phyloP scores from a whole-genome alignment of 306 rosid genomes.

The Calophaca sinica region DNA sequence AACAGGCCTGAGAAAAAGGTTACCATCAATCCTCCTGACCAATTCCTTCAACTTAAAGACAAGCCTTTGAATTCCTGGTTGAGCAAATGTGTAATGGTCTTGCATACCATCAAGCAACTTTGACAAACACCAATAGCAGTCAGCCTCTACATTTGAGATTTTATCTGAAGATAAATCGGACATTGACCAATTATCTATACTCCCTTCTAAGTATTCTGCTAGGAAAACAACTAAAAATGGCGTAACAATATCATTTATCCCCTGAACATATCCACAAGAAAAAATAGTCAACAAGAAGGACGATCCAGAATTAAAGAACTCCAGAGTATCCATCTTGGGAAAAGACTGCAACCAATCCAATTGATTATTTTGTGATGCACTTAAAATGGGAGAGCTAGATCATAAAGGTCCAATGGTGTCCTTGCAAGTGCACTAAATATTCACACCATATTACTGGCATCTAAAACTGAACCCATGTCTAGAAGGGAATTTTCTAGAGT shows the following conservation, averaged over 20 bases:
- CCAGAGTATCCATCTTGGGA: slow-evolving; percentile 9
- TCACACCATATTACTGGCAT: slow-evolving; percentile 7
- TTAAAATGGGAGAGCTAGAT: slow-evolving; percentile 33
- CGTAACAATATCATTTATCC: slow-evolving; percentile 95
- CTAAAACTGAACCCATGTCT: slow-evolving; percentile 32
- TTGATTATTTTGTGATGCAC: not conserved
- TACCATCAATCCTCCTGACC: slow-evolving; percentile 94
- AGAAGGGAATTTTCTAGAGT: slow-evolving; percentile 24
- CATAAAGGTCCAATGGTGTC: not conserved
- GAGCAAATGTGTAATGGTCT: slow-evolving; percentile 98
- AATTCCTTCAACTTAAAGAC: slow-evolving; percentile 92
- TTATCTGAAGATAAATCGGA: slow-evolving; percentile 73
- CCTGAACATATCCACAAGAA: slow-evolving; percentile 98
- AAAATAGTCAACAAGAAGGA: slow-evolving; percentile 10
- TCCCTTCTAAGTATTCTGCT: slow-evolving; percentile 83
- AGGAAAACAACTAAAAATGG: slow-evolving; percentile 93
- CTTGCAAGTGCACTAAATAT: slow-evolving; percentile 22
- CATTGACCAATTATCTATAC: slow-evolving; percentile 77
- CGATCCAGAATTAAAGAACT: slow-evolving; percentile 1
- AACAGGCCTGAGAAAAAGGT: slow-evolving; percentile 37
- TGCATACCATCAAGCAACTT: slow-evolving; percentile 98
- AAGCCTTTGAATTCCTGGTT: slow-evolving; percentile 98
- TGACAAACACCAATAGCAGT: slow-evolving; percentile 95
- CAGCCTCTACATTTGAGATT: slow-evolving; percentile 80
- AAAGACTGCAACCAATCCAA: slow-evolving; percentile 7